Percentiles rank a stretch among this genome's conserved stretches.
Evolutionary conservation across 768 basidiomycete genomes (phyloP).

Genomic region (Boletus reticuloceps): DNA sequence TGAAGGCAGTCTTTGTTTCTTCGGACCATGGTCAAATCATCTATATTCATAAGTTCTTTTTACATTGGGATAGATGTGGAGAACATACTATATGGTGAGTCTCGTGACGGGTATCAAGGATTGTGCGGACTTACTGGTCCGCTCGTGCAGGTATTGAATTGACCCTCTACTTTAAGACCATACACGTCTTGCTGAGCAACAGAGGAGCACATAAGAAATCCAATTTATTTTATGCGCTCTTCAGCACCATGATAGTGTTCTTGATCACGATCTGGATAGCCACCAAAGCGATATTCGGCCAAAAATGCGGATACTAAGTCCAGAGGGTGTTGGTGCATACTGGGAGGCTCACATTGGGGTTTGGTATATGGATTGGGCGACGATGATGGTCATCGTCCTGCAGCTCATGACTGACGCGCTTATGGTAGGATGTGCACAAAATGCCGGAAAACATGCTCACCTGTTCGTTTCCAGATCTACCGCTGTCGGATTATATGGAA

Average conservation of each 20-base stretch:
- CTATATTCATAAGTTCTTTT: not conserved
- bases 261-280: constrained; percentile 31
- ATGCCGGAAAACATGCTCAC: not conserved
- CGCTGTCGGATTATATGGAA: not conserved
- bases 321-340: constrained; percentile 35
- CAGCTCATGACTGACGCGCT: constrained; percentile 14
- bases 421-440: constrained; percentile 6
- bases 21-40: not conserved
- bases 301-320: constrained; percentile 38
- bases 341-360: constrained; percentile 19
- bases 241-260: constrained; percentile 26
- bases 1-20: not conserved
- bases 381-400: not conserved
- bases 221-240: constrained; percentile 17
- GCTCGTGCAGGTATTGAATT: constrained; percentile 20
- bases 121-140: not conserved
- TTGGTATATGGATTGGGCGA: constrained; percentile 28
- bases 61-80: constrained; percentile 21
- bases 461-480: constrained; percentile 28
- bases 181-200: constrained; percentile 12
- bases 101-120: not conserved
- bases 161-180: constrained; percentile 23
- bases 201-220: constrained; percentile 4
- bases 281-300: constrained; percentile 20
- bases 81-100: constrained; percentile 24